Evolutionary conservation across 768 basidiomycete species (phyloP), one percentile per base, ranked within the genome.

Genomic region (Suillus ampliporus): DNA sequence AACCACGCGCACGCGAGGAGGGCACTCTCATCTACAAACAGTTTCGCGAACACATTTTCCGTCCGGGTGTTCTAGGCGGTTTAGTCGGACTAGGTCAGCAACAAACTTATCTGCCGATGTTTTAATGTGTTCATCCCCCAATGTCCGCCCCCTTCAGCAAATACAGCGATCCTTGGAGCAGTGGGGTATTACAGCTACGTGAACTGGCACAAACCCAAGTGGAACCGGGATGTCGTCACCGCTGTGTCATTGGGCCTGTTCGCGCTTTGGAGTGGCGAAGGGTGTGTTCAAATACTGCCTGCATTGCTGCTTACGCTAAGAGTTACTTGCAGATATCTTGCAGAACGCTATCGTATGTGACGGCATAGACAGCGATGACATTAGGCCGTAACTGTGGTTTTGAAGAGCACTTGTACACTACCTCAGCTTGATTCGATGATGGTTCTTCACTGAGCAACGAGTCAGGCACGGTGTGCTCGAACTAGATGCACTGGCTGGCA

Each of bases 31-130:
- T 89, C 57, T 89, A 87, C 76, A 76, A 80, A 17, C 80, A 84
- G 56, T 71, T 83, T 11, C 80, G 80, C 48, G 87, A 90, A 65
- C 76, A 83, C 44, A 69, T 90, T 34, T 74, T 90, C 37, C 80
- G 89, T 54, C 90, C 90, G 28, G 83, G 86, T 60, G 84, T 90
- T 3, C 79, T 89, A 13, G 86, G 89, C 57, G 87, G 91, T 52
- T 67, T 90, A 11, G 72, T 89, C 47, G 89, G 89, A 57, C 62
- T 86, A 41, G 64, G 89, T 90, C 69, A 75, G 85, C 76, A 28
- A 64, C 34, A 38, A 67, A 44, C 34, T 17, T 14, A 44, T 14
- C 5, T 37, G 14, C 11, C 11, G 10, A 37, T 41, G n/a, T 35
- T 38, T 58, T 5, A 4, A 41, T n/a, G n/a, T n/a, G n/a, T n/a